Evolutionary conservation across 2,329 filamentous ascomycete genomes (phyloP), one percentile per base, ranked within the genome.

Genomic region (Penicillium sp.): DNA sequence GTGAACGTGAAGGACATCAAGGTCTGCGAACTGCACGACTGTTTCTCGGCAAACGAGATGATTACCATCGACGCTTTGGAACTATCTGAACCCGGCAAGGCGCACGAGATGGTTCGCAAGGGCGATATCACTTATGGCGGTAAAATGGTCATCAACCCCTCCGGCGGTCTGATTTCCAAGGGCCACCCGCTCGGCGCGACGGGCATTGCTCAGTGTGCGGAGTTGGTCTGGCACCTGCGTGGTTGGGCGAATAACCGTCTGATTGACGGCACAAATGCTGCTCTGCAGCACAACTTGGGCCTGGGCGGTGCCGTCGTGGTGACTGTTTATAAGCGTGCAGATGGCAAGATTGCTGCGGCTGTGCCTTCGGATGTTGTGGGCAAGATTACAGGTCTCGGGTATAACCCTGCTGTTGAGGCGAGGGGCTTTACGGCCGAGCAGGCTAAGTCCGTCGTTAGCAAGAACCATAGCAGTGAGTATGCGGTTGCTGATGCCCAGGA

Each of bases 21-120:
- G 67, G 89, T 97, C 14, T 92, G 91, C 68, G 93, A 97, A 78
- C 81, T 97, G 56, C 94, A 97, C 76, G 94, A 97, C 78, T 97
- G 94, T 79, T 97, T 97, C 83, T 92, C 87, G 16, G 87, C 93
- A 23, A 97, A 97, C 73, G 91, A 97, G 80, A 89, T 97, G 88
- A 83, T 94, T 48, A 87, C 87, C 1, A 87, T 97, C 47, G 93
- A 97, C 71, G 91, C 91, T 0, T 82, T 97, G 1, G 92, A 91
- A 1, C 82, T 97, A 10, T 85, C 82, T 36, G 86, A 86, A 54
- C 85, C 83, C 13, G 93, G 93, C 14, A 93, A 91, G 73, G 94
- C 93, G 0, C 92, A 97, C 72, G 91, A 97, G 75, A 86, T 97
- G 75, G 91, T 97, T 21, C 86, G 92, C 37, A 77, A 76, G 9